A percentile compares a stretch with the other conserved stretches of the same genome.
Conservation (phyloP, 2,329 filamentous ascomycete genomes). For the Fusarium robinianum region DNA sequence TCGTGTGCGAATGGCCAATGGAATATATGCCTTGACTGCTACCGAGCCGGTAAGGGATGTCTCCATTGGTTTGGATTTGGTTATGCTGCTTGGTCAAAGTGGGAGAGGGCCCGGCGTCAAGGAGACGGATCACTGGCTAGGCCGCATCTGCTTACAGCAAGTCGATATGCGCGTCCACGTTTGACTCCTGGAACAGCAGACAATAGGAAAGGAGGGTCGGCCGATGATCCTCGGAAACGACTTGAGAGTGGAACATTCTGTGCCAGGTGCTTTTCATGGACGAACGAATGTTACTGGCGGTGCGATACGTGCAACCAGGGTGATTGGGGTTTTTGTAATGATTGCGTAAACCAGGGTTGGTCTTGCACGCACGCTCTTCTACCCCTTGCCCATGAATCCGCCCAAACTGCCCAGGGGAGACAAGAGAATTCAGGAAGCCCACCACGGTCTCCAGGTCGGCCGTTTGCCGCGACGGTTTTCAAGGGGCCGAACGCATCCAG, state of each 20-base stretch:
- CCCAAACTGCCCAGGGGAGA: slow-evolving; percentile 41
- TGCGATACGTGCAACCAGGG: slow-evolving; percentile 87
- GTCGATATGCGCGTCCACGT: slow-evolving; percentile 59
- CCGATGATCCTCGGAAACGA: slow-evolving; percentile 68
- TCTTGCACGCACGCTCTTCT: slow-evolving; percentile 83
- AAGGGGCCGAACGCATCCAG: slow-evolving; percentile 51
- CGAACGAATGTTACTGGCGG: slow-evolving; percentile 88
- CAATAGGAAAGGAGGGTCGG: slow-evolving; percentile 62
- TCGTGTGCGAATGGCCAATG: slow-evolving; percentile 72
- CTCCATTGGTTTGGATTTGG: slow-evolving; percentile 89
- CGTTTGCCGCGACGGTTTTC: slow-evolving; percentile 54
- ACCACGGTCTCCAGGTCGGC: slow-evolving; percentile 49
- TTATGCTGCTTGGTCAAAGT: slow-evolving; percentile 68
- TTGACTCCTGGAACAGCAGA: slow-evolving; percentile 56
- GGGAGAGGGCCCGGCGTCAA: slow-evolving; percentile 58
- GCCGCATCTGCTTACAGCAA: slow-evolving; percentile 63
- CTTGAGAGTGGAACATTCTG: slow-evolving; percentile 86
- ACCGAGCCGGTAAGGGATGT: slow-evolving; percentile 76
- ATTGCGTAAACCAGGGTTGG: slow-evolving; percentile 80
- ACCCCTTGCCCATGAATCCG: slow-evolving; percentile 68
- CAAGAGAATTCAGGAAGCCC: slow-evolving; percentile 47
- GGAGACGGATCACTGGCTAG: slow-evolving; percentile 47
- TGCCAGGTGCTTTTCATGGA: slow-evolving; percentile 70
- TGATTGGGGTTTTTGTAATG: slow-evolving; percentile 92
- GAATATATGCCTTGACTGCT: slow-evolving; percentile 82